Evolutionary conservation across 495 filamentous ascomycete species (phyloP), one percentile per base, ranked within the genome.

Genomic region (Annulohypoxylon nitens): DNA sequence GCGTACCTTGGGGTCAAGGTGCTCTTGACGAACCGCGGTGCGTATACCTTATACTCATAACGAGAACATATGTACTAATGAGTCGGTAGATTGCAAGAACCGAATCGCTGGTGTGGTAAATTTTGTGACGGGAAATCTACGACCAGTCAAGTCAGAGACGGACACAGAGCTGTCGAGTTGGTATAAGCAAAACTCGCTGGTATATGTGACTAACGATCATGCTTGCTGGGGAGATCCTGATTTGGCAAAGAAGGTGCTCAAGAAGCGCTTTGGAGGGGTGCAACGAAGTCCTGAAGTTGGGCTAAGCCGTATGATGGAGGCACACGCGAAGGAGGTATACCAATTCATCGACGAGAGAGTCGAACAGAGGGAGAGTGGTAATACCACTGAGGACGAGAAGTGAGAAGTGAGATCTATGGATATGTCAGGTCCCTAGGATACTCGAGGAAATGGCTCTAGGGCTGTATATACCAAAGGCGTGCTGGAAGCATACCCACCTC

Each of bases 191-290:
- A 88, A 92, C 78, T 93, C 91, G 0, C 82, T 88, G 1, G 90
- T 97, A 64, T 95, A 91, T 73, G 92, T 97, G 25, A 84, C 89
- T 0, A 81, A 84, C 26, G 82, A 88, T 50, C 94, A 97, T 73
- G 86, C 88, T 8, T 89, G 92, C 68, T 97, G 93, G 93, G 80
- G 77, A 14, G 85, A 87, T 66, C 70, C 79, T 16, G 86, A 88
- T 0, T 71, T 84, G 10, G 80, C 78, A 0, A 85, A 87, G 61
- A 90, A 90, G 74, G 86, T 90, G 12, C 86, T 86, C 16, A 93
- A 92, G 80, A 81, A 81, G 9, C 86, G 91, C 3, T 93, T 93
- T 67, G 92, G 92, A 0, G 84, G 81, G 0, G 86, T 93, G 7
- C 75, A 87, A 36, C 82, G 83, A 66, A 90, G 88, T 25, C 76